Conservation (phyloP, 1,284 basidiomycete genomes). For the Sphaerobolus stellatus region DNA sequence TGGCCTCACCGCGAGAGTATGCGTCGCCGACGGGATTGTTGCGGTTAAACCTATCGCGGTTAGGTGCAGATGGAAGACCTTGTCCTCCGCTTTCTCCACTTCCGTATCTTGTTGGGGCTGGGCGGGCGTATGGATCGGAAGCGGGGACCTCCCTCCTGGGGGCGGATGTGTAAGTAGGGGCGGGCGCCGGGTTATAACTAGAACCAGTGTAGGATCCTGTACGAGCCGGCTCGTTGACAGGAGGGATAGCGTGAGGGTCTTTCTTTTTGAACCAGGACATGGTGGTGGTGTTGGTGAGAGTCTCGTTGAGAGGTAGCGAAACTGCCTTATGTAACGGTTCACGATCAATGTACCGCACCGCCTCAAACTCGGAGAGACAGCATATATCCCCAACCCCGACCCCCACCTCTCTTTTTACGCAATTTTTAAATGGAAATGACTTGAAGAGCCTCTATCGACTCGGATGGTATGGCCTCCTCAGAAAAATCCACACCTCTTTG, state of each 20-base stretch:
- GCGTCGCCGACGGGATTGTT: conserved; percentile 57
- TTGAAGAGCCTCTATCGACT: too few relatives aligned
- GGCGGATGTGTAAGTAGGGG: conserved; percentile 47
- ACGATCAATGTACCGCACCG: too few relatives aligned
- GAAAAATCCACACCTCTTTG: too few relatives aligned
- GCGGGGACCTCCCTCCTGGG: conserved; percentile 56
- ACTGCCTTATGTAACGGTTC: too few relatives aligned
- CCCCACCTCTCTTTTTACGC: too few relatives aligned
- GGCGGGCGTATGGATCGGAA: conserved; percentile 52
- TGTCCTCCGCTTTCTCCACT: conserved; percentile 11
- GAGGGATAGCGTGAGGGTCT: conserved; percentile 69
- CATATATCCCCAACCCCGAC: too few relatives aligned
- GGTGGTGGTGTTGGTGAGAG: conserved; percentile 19
- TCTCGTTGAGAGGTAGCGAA: too few relatives aligned
- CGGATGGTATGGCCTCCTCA: too few relatives aligned
- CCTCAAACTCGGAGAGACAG: too few relatives aligned
- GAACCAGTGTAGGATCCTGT: conserved; percentile 27
- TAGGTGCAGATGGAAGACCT: conserved; percentile 20
- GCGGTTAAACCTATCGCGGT: conserved; percentile 48
- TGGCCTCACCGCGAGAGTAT: conserved; percentile 57
- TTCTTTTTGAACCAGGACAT: conserved; percentile 79
- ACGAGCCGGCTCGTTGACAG: conserved; percentile 42
- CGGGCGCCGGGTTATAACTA: conserved; percentile 41
- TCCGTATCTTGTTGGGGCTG: conserved; percentile 26
- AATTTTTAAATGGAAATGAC: too few relatives aligned